Conservation (phyloP, 768 basidiomycete species). For the Termitomyces sp. region DNA sequence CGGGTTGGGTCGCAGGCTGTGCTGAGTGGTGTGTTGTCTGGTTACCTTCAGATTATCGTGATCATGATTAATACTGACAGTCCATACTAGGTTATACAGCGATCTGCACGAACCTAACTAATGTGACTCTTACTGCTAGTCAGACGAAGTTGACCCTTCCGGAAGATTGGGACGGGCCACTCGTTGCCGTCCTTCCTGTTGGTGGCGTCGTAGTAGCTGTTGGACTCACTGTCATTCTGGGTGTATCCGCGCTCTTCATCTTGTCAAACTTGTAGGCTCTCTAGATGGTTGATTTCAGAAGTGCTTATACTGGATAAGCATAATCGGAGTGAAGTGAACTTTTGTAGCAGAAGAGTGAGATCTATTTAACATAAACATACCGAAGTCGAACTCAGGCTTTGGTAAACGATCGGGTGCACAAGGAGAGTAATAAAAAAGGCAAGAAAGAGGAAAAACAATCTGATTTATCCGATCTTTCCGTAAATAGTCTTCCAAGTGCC, state of each 20-base stretch:
- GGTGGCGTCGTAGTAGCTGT: conserved; percentile 45
- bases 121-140: conserved; percentile 35
- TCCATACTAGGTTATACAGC: conserved; percentile 47
- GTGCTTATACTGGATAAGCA: background rate
- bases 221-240: conserved; percentile 41
- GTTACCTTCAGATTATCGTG: conserved; percentile 2
- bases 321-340: background rate
- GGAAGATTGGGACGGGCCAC: conserved; percentile 59
- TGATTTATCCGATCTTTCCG: too few species aligned
- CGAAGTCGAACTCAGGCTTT: too few species aligned
- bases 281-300: background rate
- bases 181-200: conserved; percentile 41
- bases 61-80: conserved; percentile 7
- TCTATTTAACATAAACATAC: too few species aligned
- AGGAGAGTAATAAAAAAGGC: too few species aligned
- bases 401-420: too few species aligned
- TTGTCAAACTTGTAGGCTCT: conserved; percentile 48
- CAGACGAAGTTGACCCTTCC: conserved; percentile 44
- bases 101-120: conserved; percentile 37
- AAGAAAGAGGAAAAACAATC: too few species aligned
- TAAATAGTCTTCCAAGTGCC: too few species aligned
- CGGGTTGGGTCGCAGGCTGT: conserved; percentile 58
- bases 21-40: conserved; percentile 44
- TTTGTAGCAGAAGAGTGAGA: too few species aligned
- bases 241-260: conserved; percentile 44